These are phyloP conservation scores for Tothia fuscella DNA, from an alignment of 2,329 filamentous ascomycete species.

Conservation along the genomic window DNA sequence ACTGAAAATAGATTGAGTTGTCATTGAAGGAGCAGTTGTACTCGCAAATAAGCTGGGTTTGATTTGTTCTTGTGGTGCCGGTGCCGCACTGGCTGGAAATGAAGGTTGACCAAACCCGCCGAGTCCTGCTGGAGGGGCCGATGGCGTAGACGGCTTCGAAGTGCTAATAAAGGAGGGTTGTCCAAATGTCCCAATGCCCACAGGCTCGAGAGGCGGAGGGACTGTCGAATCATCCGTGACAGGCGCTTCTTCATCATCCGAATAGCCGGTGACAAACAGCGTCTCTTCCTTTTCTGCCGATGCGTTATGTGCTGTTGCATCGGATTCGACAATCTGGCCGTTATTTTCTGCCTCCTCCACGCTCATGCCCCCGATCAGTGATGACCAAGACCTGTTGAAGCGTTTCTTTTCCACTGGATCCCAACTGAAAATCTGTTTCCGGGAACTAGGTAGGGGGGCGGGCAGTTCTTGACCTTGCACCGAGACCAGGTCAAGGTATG, in stretches of 20 bases:
- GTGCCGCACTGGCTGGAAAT: neutral
- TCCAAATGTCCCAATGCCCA: too few species aligned
- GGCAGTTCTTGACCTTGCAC: slow-evolving; percentile 25
- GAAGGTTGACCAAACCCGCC: slow-evolving; percentile 2
- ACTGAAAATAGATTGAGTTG: too few species aligned
- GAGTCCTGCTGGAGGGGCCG: slow-evolving; percentile 7
- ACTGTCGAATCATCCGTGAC: slow-evolving; percentile 11
- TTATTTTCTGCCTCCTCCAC: slow-evolving; percentile 38
- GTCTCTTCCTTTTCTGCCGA: slow-evolving; percentile 18
- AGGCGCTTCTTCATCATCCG: slow-evolving; percentile 19
- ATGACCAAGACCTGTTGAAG: slow-evolving; percentile 40
- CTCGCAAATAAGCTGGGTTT: too few species aligned
- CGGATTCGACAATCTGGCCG: slow-evolving; percentile 36
- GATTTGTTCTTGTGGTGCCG: too few species aligned
- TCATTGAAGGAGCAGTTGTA: too few species aligned
- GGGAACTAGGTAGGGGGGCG: slow-evolving; percentile 18
- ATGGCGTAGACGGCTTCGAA: neutral
- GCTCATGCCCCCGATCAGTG: slow-evolving; percentile 44
- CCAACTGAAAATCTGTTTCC: slow-evolving; percentile 42
- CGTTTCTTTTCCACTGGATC: slow-evolving; percentile 47
- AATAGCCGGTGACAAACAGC: slow-evolving; percentile 20
- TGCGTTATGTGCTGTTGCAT: slow-evolving; percentile 17
- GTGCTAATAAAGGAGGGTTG: neutral
- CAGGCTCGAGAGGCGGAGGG: neutral
- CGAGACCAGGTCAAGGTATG: slow-evolving; percentile 42